Evolutionary conservation across 2,329 filamentous ascomycete species (phyloP).

Genomic region (Cercospora berteroae): DNA sequence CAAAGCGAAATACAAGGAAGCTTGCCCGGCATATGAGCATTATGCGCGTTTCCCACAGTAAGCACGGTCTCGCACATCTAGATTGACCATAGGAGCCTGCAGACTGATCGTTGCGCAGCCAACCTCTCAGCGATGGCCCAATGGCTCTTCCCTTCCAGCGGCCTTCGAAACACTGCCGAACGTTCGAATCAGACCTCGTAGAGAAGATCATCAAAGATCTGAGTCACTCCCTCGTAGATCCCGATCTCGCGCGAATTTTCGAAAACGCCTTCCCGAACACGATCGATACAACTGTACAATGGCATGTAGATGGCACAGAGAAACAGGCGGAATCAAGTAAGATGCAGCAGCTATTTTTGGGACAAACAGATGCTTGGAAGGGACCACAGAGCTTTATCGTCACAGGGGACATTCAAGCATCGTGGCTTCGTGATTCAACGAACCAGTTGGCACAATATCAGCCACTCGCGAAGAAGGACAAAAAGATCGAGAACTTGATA

Average conservation of each 20-base stretch:
- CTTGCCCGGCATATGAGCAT: conserved; percentile 42
- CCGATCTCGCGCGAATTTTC: conserved; percentile 86
- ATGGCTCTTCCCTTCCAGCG: conserved; percentile 82
- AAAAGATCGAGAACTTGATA: conserved; percentile 73
- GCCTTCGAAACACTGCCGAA: conserved; percentile 76
- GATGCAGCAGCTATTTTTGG: conserved; percentile 34
- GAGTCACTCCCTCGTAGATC: conserved; percentile 74
- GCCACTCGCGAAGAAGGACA: conserved; percentile 75
- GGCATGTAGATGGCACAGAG: conserved; percentile 68
- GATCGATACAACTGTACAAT: conserved; percentile 83
- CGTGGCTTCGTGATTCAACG: conserved; percentile 88
- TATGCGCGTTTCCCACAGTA: conserved; percentile 42
- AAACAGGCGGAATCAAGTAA: conserved; percentile 43
- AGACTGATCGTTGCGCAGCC: conserved; percentile 49
- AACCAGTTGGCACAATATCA: conserved; percentile 94
- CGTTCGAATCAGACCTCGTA: conserved; percentile 81
- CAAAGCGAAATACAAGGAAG: conserved; percentile 37
- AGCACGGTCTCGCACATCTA: neutral
- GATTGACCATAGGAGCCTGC: neutral
- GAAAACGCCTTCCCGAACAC: conserved; percentile 78
- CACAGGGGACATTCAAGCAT: conserved; percentile 79
- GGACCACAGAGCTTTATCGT: conserved; percentile 92
- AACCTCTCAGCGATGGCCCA: conserved; percentile 75
- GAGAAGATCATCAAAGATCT: conserved; percentile 85
- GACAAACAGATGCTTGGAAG: conserved; percentile 57